phyloP scores from a whole-genome alignment of 257 asterid species.

The Solanum acaule region DNA sequence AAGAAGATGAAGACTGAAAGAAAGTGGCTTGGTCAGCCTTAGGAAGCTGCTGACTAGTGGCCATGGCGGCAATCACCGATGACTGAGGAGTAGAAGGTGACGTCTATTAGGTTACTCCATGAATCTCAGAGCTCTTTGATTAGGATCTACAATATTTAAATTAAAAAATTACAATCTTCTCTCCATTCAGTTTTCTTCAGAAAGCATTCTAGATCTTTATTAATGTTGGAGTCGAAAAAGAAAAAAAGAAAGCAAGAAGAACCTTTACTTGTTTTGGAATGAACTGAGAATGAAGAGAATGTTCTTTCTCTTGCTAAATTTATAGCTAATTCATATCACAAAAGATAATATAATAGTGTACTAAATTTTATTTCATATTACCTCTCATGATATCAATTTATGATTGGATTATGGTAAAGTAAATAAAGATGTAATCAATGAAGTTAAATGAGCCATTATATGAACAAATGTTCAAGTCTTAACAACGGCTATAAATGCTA shows the following conservation, averaged over 20 bases:
- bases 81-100: too few species aligned
- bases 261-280: not conserved
- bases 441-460: not conserved
- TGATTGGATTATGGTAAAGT: not conserved
- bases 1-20: too few species aligned
- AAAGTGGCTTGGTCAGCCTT: too few species aligned
- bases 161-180: not conserved
- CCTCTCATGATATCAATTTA: not conserved
- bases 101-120: too few species aligned
- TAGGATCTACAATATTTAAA: too few species aligned
- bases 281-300: not conserved
- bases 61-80: too few species aligned
- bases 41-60: too few species aligned
- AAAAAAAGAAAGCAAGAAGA: not conserved
- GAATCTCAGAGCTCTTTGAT: too few species aligned
- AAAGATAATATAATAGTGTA: not conserved
- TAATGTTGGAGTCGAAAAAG: not conserved
- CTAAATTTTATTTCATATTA: not conserved
- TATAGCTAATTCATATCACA: not conserved
- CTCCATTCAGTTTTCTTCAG: not conserved
- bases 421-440: not conserved
- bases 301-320: not conserved
- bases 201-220: not conserved
- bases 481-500: not conserved
- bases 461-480: not conserved